Evolutionary conservation across 2,329 filamentous ascomycete species (phyloP), one percentile per base, ranked within the genome.

Genomic region (Pseudopithomyces chartarum): DNA sequence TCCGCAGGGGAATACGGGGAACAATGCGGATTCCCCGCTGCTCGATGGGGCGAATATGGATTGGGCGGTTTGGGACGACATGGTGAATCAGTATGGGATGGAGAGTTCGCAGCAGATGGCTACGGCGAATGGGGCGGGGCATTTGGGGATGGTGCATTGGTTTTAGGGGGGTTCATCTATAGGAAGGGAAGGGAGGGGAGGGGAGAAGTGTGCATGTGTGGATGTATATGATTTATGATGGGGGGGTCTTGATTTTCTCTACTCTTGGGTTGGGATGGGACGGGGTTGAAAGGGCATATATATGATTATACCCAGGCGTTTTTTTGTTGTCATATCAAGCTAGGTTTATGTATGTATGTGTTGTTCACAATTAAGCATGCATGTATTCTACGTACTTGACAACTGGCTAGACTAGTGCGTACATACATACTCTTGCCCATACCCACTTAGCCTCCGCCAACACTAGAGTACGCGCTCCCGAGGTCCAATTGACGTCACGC

Each of bases 21-120:
- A 45, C 29, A 53, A 47, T 39, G 49, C 53, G 13, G 64, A 66
- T 7, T 65, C 63, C 2, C 65, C 63, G 0, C 57, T 71, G 15
- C 69, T 78, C 60, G 77, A 78, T 20, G 73, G 73, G 6, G 73
- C 70, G 1, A 73, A 68, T 12, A 77, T 82, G 59, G 77, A 82
- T 49, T 82, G 80, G 80, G 73, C 79, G 39, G 76, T 72, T 36
- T 82, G 79, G 78, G 80, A 82, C 43, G 77, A 81, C 60, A 70
- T 82, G 55, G 79, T 82, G 2, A 67, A 68, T 23, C 76, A 82
- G 54, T 81, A 79, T 54, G 79, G 77, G 6, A 76, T 78, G 62
- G 77, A 81, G n/a, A 68, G 75, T 7, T 42, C 36, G 13, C 54
- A 50, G 32, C 55, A 60, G 39, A 54, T 54, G 38, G 13, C 38